Conservation (phyloP, 2,329 filamentous ascomycete genomes). For the Ceratocystis ficicola region DNA sequence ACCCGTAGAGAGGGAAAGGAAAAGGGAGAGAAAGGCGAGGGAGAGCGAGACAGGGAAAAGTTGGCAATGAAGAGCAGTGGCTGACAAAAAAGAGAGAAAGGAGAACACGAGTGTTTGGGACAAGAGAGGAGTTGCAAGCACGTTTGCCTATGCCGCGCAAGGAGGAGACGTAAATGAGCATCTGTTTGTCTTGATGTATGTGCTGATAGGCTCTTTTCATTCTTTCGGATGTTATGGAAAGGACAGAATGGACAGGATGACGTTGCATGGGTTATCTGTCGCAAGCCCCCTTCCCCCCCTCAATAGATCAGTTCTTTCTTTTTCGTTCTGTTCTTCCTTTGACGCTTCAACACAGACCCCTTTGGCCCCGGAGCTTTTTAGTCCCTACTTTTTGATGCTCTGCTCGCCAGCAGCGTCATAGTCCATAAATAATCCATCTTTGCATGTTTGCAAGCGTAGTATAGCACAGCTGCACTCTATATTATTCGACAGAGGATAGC, state of each 20-base stretch:
- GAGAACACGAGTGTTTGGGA: not conserved
- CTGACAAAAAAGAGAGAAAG: slow-evolving; percentile 1
- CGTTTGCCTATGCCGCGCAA: not conserved
- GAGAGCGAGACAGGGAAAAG: not conserved
- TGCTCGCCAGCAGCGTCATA: not conserved
- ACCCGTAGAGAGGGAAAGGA: not conserved
- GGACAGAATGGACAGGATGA: not conserved
- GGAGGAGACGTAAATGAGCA: not conserved
- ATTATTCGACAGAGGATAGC: not conserved
- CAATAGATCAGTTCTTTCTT: not conserved
- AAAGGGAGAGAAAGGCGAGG: not conserved
- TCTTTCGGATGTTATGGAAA: not conserved
- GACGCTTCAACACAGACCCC: not conserved
- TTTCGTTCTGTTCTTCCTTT: not conserved
- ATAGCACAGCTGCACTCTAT: not conserved
- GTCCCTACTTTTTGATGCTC: not conserved
- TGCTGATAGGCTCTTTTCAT: not conserved
- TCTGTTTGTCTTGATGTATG: not conserved
- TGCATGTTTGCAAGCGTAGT: too few relatives aligned
- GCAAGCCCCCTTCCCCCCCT: not conserved
- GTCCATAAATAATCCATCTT: too few relatives aligned
- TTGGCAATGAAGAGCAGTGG: not conserved
- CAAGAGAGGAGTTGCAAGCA: not conserved
- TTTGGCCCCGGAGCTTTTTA: slow-evolving; percentile 4
- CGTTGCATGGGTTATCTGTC: not conserved